Conservation (phyloP, 371 early-diverging fungal species). For the Mortierella sp. region DNA sequence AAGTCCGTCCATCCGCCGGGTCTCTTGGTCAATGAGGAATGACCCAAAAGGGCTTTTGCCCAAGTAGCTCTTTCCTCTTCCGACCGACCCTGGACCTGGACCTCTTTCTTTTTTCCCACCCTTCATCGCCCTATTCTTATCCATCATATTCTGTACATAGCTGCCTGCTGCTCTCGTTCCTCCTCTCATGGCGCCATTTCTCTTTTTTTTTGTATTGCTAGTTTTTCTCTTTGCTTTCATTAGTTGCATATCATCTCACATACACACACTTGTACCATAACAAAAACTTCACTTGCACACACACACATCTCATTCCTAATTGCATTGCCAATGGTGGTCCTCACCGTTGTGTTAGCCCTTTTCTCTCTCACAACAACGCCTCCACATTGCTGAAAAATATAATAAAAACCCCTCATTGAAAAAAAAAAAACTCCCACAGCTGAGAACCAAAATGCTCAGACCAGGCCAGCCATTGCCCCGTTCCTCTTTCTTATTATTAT, state of each 20-base stretch:
- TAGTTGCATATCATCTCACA: conserved; percentile 9
- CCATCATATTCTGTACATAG: conserved; percentile 11
- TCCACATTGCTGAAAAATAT: background rate
- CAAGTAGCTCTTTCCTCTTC: conserved; percentile 6
- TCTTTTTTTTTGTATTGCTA: conserved; percentile 12
- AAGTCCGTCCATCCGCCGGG: conserved; percentile 10
- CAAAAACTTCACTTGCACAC: conserved; percentile 7
- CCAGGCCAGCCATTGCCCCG: conserved; percentile 2
- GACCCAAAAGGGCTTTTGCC: conserved; percentile 7
- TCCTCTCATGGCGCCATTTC: background rate
- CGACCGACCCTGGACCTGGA: background rate
- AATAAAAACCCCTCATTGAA: background rate
- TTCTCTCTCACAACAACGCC: background rate
- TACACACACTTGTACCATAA: conserved; percentile 16
- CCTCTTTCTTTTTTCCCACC: conserved; percentile 14
- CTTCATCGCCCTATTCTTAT: conserved; percentile 5
- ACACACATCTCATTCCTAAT: background rate
- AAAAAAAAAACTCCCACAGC: conserved; percentile 8
- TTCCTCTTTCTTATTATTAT: background rate
- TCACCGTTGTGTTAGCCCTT: background rate
- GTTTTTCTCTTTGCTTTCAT: conserved; percentile 9
- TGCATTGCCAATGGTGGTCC: background rate
- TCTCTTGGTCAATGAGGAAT: background rate
- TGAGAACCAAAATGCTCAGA: conserved; percentile 3
- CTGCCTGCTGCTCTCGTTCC: conserved; percentile 2